Conservation (phyloP, 805 yeast species). For the Pichia exigua region DNA sequence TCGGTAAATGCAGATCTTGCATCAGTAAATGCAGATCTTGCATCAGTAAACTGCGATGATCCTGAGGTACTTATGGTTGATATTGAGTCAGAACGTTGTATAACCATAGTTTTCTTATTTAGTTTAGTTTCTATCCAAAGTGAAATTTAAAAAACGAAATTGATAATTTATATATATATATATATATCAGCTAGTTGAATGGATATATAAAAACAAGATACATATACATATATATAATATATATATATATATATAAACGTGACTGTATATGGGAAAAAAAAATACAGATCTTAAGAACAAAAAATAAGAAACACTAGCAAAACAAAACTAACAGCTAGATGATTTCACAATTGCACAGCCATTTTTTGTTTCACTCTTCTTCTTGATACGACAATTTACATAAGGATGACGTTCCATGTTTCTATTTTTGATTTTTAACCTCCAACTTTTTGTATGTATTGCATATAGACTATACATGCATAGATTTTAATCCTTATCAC, state of each 20-base stretch:
- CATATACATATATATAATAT: no score
- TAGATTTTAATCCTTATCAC: no score
- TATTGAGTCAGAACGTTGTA: slow-evolving; percentile 7
- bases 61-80: slow-evolving; percentile 13
- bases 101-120: not conserved
- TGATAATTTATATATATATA: no score
- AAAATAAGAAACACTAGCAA: no score
- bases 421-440: not conserved
- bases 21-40: slow-evolving; percentile 15
- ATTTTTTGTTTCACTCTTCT: not conserved
- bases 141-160: no score
- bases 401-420: not conserved
- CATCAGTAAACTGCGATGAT: slow-evolving; percentile 16
- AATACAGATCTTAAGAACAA: no score
- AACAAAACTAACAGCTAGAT: no score
- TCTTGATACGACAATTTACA: not conserved
- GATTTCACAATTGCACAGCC: not conserved
- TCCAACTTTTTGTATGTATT: not conserved
- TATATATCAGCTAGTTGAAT: no score
- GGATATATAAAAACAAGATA: no score
- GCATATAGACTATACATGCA: not conserved
- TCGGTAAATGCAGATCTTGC: slow-evolving; percentile 12
- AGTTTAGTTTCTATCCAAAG: no score
- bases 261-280: no score
- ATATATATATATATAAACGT: no score